Evolutionary conservation across 371 early-diverging fungal genomes (phyloP), one percentile per base, ranked within the genome.

Genomic region (Rhizopus stolonifer): DNA sequence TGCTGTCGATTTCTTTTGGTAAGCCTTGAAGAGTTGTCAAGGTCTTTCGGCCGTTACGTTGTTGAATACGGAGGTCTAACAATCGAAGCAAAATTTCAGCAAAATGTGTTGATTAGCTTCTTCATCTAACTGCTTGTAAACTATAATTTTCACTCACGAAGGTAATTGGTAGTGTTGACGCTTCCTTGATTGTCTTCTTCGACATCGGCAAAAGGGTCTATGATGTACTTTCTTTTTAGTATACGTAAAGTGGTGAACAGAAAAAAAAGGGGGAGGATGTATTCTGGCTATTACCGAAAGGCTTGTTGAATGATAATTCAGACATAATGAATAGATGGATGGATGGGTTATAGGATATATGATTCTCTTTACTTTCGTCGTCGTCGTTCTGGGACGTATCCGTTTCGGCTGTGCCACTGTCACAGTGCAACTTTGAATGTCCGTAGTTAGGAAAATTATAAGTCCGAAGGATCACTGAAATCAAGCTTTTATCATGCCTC

Each of bases 11-110:
- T 54, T 90, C 87, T 19, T 72, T 72, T 54, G 93, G 90, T 25
- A 95, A 80, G 18, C 95, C 96, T 71, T 93, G 91, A 26, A 96
- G 82, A 29, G 96, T 94, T 11, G 98, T 96, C 60, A 95, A 78
- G 46, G 94, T 94, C 77, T 98, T 98, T 70, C 95, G 88, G 58
- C 97, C 95, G 78, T 93, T 94, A 64, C 97, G 92, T 75, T 93
- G 96, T 72, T 95, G 95, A 57, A 96, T 90, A 72, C 98, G 94
- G 64, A 96, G 89, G 79, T 96, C 90, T 89, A 48, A 34, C 15
- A 13, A 25, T 23, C 23, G 24, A 9, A 51, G n/a, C 13, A 18
- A 42, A 29, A 21, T 21, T 15, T 21, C 19, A 52, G 5, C 13
- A 11, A 15, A 22, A 15, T 4, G 5, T 53, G 54, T 36, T 56